Conservation (phyloP, 371 early-diverging fungal species). For the Blakeslea trispora region DNA sequence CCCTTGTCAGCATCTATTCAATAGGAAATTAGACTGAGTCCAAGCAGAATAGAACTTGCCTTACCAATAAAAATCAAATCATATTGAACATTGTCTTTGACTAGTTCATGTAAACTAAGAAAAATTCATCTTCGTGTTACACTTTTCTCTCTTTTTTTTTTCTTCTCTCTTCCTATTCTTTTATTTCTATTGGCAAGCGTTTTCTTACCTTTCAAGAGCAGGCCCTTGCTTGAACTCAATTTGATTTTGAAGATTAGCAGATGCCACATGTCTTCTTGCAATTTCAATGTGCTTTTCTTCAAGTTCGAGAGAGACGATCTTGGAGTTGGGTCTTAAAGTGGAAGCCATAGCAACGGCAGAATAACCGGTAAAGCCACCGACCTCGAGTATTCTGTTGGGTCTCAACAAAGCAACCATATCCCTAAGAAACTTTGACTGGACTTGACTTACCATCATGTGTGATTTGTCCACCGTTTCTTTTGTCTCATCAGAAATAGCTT, state of each 20-base stretch:
- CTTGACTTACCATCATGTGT: slow-evolving; percentile 44
- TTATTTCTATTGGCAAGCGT: too few species aligned
- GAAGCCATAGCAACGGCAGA: slow-evolving; percentile 65
- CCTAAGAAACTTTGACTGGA: slow-evolving; percentile 49
- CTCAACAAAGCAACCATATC: slow-evolving; percentile 39
- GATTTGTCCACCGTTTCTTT: slow-evolving; percentile 29
- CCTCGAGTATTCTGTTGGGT: slow-evolving; percentile 49
- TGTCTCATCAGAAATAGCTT: slow-evolving; percentile 24
- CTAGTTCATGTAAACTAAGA: slow-evolving; percentile 9
- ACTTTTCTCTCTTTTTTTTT: not conserved
- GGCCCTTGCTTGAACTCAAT: slow-evolving; percentile 29
- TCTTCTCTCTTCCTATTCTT: too few species aligned
- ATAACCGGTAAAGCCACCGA: slow-evolving; percentile 66
- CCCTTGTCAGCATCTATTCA: slow-evolving; percentile 66
- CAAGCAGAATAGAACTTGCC: not conserved
- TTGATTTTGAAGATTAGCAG: slow-evolving; percentile 15
- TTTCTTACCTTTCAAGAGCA: slow-evolving; percentile 11
- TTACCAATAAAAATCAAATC: slow-evolving; percentile 63
- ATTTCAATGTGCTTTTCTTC: slow-evolving; percentile 39
- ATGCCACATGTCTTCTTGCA: slow-evolving; percentile 41
- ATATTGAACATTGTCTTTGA: slow-evolving; percentile 21
- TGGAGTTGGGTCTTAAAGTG: slow-evolving; percentile 33
- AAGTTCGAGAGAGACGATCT: slow-evolving; percentile 50
- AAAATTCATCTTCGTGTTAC: not conserved
- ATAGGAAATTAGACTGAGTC: too few species aligned